Conservation (phyloP, 495 filamentous ascomycete genomes). For the Tuber brumale region DNA sequence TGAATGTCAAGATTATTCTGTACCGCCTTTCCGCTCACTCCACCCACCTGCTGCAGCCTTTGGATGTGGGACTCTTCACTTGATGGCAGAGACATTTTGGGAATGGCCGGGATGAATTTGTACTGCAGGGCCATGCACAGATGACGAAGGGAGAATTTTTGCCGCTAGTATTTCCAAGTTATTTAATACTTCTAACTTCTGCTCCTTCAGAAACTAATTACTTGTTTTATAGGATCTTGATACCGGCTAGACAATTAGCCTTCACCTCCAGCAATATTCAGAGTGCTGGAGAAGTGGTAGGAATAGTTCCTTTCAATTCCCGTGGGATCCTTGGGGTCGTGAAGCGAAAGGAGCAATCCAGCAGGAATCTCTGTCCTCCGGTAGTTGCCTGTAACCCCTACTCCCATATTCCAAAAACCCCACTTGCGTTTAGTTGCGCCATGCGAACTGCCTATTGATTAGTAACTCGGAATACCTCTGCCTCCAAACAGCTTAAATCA, state of each 20-base stretch:
- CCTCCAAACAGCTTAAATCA: background rate
- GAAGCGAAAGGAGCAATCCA: background rate
- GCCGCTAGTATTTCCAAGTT: background rate
- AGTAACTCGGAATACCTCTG: background rate
- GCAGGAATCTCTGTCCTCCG: background rate
- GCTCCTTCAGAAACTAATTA: no score
- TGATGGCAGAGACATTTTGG: background rate
- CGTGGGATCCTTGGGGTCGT: background rate
- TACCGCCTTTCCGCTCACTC: background rate
- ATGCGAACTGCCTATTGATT: background rate
- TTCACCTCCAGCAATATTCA: background rate
- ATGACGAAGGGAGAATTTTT: conserved; percentile 11
- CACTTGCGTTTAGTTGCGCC: background rate
- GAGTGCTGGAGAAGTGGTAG: background rate
- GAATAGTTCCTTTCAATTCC: background rate
- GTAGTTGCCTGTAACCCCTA: background rate
- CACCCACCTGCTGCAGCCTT: conserved; percentile 1
- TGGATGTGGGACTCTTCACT: conserved; percentile 6
- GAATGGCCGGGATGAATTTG: background rate
- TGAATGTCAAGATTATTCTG: background rate
- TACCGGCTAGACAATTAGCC: background rate
- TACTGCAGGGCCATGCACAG: background rate
- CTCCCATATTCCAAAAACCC: background rate
- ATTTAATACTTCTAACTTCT: no score
- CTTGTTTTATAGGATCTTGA: background rate